Evolutionary conservation across 371 early-diverging fungal species (phyloP), one percentile per base, ranked within the genome.

Genomic region (Saksenaea vasiformis): DNA sequence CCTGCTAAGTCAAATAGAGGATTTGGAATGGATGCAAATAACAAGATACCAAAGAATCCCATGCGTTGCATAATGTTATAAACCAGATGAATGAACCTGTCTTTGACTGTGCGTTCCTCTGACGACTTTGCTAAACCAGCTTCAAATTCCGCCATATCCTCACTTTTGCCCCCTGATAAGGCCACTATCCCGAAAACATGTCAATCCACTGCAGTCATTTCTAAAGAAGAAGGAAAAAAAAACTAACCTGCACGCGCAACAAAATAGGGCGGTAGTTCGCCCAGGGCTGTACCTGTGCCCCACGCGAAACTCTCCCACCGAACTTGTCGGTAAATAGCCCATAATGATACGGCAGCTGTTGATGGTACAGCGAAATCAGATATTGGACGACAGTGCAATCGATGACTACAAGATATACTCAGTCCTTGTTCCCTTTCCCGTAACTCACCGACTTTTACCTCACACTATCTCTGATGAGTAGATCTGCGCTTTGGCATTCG

Each of bases 1-100:
- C 97, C 97, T 38, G 97, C 96, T 37, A 96, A 82, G 70, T 96
- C 97, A 76, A 96, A 97, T 35, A 97, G 73, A n/a, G 97, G 96
- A 64, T 96, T 97, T 10, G 97, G 97, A 54, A 96, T 93, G 79
- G 95, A 95, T 7, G 97, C 97, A 74, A 91, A 92, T 4, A 95
- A 63, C 19, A 97, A 80, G 35, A 97, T 96, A 38, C 96, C 96
- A 59, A 87, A 82, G 68, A 96, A 95, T 1, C 95, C 97, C 7
- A 91, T 75, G 0, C 82, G 83, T 60, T 85, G 83, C 71, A 96
- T 80, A 37, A 88, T 67, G 19, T 80, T 64, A 74, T 89, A 84
- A 34, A 95, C 79, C 54, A 75, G 68, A 11, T 90, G 71, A 22
- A 91, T 79, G 7, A 85, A 76, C 0, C 79, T 72, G 58, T 94